Conservation (phyloP, 23 red algal species). For the Cyanidioschyzon merolae region DNA sequence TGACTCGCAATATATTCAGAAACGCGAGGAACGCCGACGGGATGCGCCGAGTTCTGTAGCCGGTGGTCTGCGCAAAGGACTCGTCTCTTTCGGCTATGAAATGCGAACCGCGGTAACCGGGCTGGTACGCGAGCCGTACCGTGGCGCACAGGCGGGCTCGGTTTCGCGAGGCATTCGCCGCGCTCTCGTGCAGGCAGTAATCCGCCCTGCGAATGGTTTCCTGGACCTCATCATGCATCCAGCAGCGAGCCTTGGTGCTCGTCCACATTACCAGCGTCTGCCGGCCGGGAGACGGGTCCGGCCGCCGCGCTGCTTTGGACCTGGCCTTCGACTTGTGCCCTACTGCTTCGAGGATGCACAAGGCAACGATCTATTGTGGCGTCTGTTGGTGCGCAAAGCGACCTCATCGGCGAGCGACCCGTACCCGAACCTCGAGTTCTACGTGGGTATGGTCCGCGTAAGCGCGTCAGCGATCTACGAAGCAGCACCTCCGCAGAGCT, state of each 20-base stretch:
- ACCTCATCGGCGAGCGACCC: neutral
- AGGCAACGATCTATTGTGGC: constrained; percentile 8
- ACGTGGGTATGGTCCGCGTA: constrained; percentile 2
- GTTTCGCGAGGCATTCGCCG: constrained; percentile 67
- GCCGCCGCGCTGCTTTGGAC: constrained; percentile 8
- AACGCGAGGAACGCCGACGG: constrained; percentile 40
- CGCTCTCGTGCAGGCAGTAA: constrained; percentile 57
- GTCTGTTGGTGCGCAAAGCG: neutral
- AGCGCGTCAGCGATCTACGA: neutral
- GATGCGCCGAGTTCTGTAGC: constrained; percentile 30
- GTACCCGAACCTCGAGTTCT: neutral
- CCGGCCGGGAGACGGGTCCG: neutral
- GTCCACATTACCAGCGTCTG: neutral
- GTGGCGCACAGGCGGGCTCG: constrained; percentile 46
- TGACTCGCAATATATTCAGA: constrained; percentile 63
- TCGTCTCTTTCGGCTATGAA: constrained; percentile 67
- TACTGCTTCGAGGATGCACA: neutral
- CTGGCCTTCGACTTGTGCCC: neutral
- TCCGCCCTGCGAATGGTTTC: constrained; percentile 65
- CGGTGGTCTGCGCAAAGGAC: constrained; percentile 52
- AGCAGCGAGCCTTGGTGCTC: constrained; percentile 39
- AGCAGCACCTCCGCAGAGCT: neutral
- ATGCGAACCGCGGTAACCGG: constrained; percentile 76
- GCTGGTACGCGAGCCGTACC: constrained; percentile 59
- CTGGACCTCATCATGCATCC: constrained; percentile 92